phyloP scores from a whole-genome alignment of 208 protist genomes.

The Porcisia hertigi region DNA sequence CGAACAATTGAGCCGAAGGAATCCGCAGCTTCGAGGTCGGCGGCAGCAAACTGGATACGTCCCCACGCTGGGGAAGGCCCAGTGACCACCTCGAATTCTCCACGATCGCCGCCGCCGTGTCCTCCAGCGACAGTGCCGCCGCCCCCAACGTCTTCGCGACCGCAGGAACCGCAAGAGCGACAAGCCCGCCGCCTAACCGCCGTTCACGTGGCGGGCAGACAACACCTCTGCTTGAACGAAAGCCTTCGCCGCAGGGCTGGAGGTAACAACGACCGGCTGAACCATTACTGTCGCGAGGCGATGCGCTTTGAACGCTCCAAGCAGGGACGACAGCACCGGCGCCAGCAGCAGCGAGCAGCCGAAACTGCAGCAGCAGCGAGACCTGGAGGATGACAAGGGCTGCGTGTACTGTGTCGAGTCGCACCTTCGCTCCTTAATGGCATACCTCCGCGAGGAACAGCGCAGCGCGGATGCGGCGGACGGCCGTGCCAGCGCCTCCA shows the following conservation, averaged over 20 bases:
- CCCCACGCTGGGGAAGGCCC: too few relatives aligned
- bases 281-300: conserved; percentile 93
- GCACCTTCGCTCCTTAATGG: conserved; percentile 31
- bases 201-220: conserved; percentile 90
- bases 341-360: conserved; percentile 3
- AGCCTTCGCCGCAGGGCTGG: conserved; percentile 34
- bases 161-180: conserved; percentile 3
- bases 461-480: conserved; percentile 1
- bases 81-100: not conserved
- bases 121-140: not conserved
- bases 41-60: not conserved
- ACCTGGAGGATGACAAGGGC: conserved; percentile 29
- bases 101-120: not conserved
- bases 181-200: conserved; percentile 40
- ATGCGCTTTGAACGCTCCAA: conserved; percentile 68
- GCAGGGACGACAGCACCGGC: conserved; percentile 42
- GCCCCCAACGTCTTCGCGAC: not conserved
- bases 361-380: conserved; percentile 1
- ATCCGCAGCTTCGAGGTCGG: not conserved
- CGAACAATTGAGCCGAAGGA: not conserved
- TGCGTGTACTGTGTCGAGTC: conserved; percentile 44
- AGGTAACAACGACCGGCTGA: conserved; percentile 62
- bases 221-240: conserved; percentile 92
- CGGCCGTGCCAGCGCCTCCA: not conserved
- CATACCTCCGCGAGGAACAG: conserved; percentile 23